Conservation (phyloP, 1,284 basidiomycete species). For the Ganoderma resinaceum region DNA sequence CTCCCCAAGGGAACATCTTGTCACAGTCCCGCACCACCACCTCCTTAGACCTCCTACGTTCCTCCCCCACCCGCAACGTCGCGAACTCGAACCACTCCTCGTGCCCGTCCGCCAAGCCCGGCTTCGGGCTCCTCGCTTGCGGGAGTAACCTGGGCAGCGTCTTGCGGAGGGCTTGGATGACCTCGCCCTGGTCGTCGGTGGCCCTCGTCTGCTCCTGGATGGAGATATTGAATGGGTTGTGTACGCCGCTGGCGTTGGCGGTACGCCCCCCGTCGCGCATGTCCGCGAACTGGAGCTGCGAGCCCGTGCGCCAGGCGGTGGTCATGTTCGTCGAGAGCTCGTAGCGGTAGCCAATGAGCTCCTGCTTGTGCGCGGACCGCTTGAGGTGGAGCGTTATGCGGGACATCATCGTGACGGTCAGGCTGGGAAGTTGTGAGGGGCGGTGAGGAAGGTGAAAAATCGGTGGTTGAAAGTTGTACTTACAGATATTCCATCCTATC, state of each 20-base stretch:
- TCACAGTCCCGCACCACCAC: background rate
- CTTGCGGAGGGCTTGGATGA: background rate
- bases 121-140: background rate
- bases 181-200: slow-evolving; percentile 40
- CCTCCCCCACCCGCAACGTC: background rate
- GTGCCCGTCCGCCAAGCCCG: background rate
- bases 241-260: background rate
- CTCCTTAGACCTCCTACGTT: background rate
- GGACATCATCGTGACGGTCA: slow-evolving; percentile 58
- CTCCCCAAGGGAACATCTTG: background rate
- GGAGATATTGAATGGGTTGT: slow-evolving; percentile 1
- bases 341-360: background rate
- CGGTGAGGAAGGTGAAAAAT: background rate
- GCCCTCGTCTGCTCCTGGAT: slow-evolving; percentile 5
- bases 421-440: background rate
- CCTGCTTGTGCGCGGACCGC: slow-evolving; percentile 2
- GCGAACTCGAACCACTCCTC: slow-evolving; percentile 19
- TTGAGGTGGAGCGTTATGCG: slow-evolving; percentile 56
- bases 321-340: slow-evolving; percentile 3
- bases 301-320: background rate
- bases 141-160: background rate
- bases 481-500: slow-evolving; percentile 58
- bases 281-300: slow-evolving; percentile 3
- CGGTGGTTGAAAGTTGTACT: slow-evolving; percentile 27
- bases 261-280: background rate